Base-by-base conservation (phyloP, 2,329 filamentous ascomycete species). In the Cryphonectria parasitica region DNA sequence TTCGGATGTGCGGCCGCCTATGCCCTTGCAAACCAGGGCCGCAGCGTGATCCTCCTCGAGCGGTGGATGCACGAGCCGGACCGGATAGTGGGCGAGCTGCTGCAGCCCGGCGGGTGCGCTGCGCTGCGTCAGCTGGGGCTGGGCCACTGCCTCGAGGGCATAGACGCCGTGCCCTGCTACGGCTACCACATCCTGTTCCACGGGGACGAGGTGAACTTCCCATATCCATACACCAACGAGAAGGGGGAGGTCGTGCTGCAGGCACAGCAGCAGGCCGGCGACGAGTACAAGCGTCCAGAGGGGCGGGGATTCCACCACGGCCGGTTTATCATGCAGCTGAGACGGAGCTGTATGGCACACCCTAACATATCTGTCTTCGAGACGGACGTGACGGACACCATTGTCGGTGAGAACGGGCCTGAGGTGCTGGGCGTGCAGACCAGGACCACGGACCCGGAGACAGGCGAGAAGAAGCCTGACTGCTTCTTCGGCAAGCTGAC, bases 241-340 rank as follows among this genome's bases (percentile, higher is more conserved):
- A 75, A 79, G 19, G 85, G 85, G 54, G 75, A 80, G 52, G 80
- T 85, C 52, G 77, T 74, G 77, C 76, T 60, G 77, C 76, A 73
- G 15, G 76, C 71, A 43, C 69, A 77, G 64, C 77, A 75, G 71
- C 74, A 74, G 28, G 74, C 75, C 36, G 74, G 74, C 54, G 69
- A 34, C 25, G 78, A 79, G 72, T 75, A 77, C 61, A 85, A 83
- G 74, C 82, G 85, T 73, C 90, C 92, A 1, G 87, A 93, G 77
- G 96, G 96, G 54, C 86, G 92, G 73, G 88, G 88, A 63, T 99
- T 99, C 80, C 96, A 99, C 83, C 96, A 99, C 82, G 96, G 96
- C 63, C 89, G 94, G 75, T 98, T 99, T 82, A 94, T 99, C 76
- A 89, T 87, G 81, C 90, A 93, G 78, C 83, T 99, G 74, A 89